A percentile compares a stretch with the other conserved stretches of the same genome.
phyloP scores from a whole-genome alignment of 192 early-diverging fungal species.

The Oehlia diaphana region DNA sequence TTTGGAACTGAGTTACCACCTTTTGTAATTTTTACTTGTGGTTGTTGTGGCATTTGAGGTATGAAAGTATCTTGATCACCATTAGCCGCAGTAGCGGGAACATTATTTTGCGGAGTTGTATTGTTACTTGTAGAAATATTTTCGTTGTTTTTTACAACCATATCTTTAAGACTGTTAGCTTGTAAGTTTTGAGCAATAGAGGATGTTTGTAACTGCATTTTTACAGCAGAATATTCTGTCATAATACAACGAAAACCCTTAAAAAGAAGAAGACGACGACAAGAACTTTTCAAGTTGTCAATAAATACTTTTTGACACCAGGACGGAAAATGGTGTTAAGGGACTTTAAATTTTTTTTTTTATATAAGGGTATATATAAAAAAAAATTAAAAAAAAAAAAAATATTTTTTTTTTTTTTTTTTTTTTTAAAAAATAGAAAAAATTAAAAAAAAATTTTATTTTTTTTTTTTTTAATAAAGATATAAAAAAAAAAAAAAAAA shows the following conservation, averaged over 20 bases:
- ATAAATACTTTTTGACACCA: neutral
- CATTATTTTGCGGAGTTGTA: neutral
- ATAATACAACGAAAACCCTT: neutral
- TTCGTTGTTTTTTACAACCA: neutral
- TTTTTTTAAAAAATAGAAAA: no score
- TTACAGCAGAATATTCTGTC: neutral
- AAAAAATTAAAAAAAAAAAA: no score
- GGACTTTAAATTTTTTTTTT: neutral
- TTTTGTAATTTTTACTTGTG: slow-evolving; percentile 1
- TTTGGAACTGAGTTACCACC: slow-evolving; percentile 8
- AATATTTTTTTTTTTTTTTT: no score
- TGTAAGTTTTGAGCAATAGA: neutral
- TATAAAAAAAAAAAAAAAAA: no score
- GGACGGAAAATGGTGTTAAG: neutral
- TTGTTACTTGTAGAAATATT: neutral
- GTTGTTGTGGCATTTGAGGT: slow-evolving; percentile 13
- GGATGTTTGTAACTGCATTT: neutral
- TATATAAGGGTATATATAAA: no score
- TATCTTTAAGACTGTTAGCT: neutral
- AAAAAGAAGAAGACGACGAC: neutral
- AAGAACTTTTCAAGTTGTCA: neutral
- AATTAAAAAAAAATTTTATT: no score
- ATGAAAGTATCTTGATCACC: slow-evolving; percentile 12
- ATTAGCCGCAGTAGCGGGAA: no score
- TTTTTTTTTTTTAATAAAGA: no score